phyloP scores from a whole-genome alignment of 306 rosid genomes.

The Luffa aegyptiaca region DNA sequence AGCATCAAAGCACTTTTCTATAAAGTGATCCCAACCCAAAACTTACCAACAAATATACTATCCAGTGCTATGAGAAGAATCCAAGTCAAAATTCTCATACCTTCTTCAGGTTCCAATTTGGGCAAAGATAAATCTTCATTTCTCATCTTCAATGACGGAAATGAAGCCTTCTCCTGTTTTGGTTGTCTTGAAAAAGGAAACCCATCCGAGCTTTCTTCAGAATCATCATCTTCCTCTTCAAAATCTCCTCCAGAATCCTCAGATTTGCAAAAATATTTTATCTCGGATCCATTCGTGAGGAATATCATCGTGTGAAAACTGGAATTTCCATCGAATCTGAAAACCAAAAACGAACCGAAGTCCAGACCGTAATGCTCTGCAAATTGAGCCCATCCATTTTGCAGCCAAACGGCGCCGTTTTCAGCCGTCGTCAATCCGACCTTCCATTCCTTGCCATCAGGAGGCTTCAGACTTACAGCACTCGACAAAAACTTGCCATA shows the following conservation, averaged over 20 bases:
- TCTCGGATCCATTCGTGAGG: background rate
- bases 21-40: too few species aligned
- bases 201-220: background rate
- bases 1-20: too few species aligned
- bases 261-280: background rate
- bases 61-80: too few species aligned
- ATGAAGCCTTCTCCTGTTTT: background rate
- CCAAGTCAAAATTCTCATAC: background rate
- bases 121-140: background rate
- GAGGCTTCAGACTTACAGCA: background rate
- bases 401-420: background rate
- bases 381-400: slow-evolving; percentile 1
- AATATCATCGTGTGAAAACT: background rate
- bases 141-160: background rate
- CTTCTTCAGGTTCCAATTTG: background rate
- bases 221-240: background rate
- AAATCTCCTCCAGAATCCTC: too few species aligned
- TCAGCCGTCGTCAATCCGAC: background rate
- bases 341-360: background rate
- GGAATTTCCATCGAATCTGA: background rate
- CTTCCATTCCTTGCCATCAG: slow-evolving; percentile 1
- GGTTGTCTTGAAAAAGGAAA: background rate
- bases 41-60: too few species aligned
- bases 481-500: background rate
- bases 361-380: background rate